Evolutionary conservation across 2,329 filamentous ascomycete species (phyloP).

Genomic region (Penicillium sp.): DNA sequence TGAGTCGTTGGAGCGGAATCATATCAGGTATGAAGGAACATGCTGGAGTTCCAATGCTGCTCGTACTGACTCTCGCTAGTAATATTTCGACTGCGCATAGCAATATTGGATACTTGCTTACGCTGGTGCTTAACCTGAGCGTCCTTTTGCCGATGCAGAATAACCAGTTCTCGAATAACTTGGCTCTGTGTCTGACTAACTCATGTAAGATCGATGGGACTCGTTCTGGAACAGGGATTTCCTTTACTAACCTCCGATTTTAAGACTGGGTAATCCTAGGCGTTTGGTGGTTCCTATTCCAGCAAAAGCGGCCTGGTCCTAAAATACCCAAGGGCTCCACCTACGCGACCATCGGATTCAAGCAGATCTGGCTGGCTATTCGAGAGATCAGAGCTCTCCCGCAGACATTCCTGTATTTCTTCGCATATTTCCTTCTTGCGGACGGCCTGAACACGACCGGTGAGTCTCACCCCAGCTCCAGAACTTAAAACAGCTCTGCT

Average conservation of each 20-base stretch:
- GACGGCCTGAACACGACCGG: slow-evolving; percentile 48
- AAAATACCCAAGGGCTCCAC: slow-evolving; percentile 43
- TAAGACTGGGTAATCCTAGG: slow-evolving; percentile 46
- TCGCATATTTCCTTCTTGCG: slow-evolving; percentile 47
- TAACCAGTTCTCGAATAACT: slow-evolving; percentile 42
- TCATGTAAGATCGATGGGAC: slow-evolving; percentile 37
- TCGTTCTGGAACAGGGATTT: too few species aligned
- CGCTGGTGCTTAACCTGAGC: slow-evolving; percentile 43
- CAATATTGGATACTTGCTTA: slow-evolving; percentile 47
- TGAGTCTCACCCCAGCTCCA: slow-evolving; percentile 3
- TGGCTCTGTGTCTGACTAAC: slow-evolving; percentile 46
- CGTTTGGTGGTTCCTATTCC: slow-evolving; percentile 49
- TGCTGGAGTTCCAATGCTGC: too few species aligned
- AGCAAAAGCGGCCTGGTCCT: slow-evolving; percentile 44
- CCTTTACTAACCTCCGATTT: slow-evolving; percentile 2
- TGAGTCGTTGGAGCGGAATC: slow-evolving; percentile 46
- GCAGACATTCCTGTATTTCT: slow-evolving; percentile 46
- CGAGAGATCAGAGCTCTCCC: slow-evolving; percentile 42
- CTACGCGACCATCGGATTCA: slow-evolving; percentile 46
- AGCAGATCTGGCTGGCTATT: slow-evolving; percentile 45
- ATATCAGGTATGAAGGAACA: slow-evolving; percentile 36
- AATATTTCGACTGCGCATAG: slow-evolving; percentile 48
- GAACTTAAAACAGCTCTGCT: not conserved
- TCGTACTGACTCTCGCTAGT: slow-evolving; percentile 23
- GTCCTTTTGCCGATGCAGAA: slow-evolving; percentile 42